A percentile compares a stretch with the other conserved stretches of the same genome.
Evolutionary conservation across 225 moss, liverwort and hornwort genomes (phyloP).

Genomic region (Marchantia polymorpha): DNA sequence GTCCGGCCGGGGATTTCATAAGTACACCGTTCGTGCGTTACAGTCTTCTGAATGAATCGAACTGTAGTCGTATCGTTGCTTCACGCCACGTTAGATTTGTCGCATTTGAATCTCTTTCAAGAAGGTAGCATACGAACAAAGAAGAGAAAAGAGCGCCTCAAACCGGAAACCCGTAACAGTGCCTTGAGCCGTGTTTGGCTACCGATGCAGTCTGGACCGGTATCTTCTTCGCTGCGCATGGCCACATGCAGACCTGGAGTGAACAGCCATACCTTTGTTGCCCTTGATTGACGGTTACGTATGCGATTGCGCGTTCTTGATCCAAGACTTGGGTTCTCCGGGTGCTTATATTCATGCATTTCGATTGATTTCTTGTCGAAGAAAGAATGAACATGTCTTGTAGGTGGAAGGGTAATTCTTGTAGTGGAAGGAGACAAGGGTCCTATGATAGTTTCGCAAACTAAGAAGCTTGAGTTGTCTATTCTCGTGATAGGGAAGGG

Average conservation of each 20-base stretch:
- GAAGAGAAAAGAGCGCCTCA: too few relatives aligned
- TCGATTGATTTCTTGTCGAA: background rate
- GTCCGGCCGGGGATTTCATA: too few relatives aligned
- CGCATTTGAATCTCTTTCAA: too few relatives aligned
- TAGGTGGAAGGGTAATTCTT: constrained; percentile 47
- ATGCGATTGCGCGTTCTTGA: background rate
- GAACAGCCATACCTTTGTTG: background rate
- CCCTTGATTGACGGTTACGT: background rate
- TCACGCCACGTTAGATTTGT: too few relatives aligned
- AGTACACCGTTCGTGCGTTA: too few relatives aligned
- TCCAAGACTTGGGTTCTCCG: background rate
- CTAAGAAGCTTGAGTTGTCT: constrained; percentile 43
- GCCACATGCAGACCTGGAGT: constrained; percentile 38
- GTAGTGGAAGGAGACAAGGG: constrained; percentile 48
- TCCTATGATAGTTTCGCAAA: constrained; percentile 37
- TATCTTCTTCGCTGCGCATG: too few relatives aligned
- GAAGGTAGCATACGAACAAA: too few relatives aligned
- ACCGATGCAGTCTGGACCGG: too few relatives aligned
- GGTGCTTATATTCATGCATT: background rate
- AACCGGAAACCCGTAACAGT: too few relatives aligned
- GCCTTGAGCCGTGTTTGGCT: too few relatives aligned
- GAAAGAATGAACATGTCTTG: background rate
- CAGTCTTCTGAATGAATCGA: too few relatives aligned
- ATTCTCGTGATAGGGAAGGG: constrained; percentile 40
- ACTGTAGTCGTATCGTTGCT: too few relatives aligned